Evolutionary conservation across 2,329 filamentous ascomycete genomes (phyloP).

Genomic region (Alternaria consortialis): DNA sequence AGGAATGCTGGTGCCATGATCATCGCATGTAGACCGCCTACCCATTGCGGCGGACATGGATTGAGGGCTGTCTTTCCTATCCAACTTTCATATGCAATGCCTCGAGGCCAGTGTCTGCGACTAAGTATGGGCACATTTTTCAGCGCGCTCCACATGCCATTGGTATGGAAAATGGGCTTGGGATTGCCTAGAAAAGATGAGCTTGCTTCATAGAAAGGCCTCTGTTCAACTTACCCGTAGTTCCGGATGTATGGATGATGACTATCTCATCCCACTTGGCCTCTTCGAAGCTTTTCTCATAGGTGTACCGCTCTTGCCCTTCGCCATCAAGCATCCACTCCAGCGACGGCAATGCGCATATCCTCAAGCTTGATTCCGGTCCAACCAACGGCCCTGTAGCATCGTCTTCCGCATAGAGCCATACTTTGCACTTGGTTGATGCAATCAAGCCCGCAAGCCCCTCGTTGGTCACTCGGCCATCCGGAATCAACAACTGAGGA

Average conservation of each 20-base stretch:
- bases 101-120: slow-evolving; percentile 23
- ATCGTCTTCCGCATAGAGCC: too few relatives aligned
- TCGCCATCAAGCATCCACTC: not conserved
- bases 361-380: too few relatives aligned
- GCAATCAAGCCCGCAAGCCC: too few relatives aligned
- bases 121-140: slow-evolving; percentile 1
- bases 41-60: slow-evolving; percentile 30
- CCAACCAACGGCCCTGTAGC: too few relatives aligned
- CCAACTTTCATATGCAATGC: slow-evolving; percentile 23
- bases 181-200: too few relatives aligned
- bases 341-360: too few relatives aligned
- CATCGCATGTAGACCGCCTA: slow-evolving; percentile 21
- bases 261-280: slow-evolving; percentile 21
- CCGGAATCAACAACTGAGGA: too few relatives aligned
- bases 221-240: slow-evolving; percentile 7
- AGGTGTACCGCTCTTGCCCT: slow-evolving; percentile 4
- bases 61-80: slow-evolving; percentile 18
- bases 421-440: too few relatives aligned
- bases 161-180: too few relatives aligned
- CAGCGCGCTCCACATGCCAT: too few relatives aligned
- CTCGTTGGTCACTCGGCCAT: too few relatives aligned
- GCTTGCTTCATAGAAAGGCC: too few relatives aligned
- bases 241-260: slow-evolving; percentile 32
- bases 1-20: slow-evolving; percentile 18
- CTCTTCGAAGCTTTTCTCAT: slow-evolving; percentile 26